These are phyloP conservation scores for Pichia manshurica DNA, from an alignment of 805 yeast species.

Conservation along the genomic window DNA sequence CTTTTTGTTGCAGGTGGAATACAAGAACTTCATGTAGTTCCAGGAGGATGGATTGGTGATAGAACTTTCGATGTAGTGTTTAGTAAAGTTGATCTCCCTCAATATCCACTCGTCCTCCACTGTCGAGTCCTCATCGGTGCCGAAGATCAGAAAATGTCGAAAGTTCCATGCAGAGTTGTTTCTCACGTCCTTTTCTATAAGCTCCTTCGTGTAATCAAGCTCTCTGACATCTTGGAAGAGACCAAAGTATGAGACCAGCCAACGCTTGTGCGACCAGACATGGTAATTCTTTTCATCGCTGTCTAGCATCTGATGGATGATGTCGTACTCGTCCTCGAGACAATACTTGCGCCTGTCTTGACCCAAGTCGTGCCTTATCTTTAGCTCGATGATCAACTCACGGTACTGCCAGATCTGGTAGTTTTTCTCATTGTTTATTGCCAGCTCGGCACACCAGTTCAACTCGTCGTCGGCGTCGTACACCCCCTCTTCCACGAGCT, in stretches of 20 bases:
- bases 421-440: slow-evolving; percentile 76
- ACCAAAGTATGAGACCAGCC: slow-evolving; percentile 61
- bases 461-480: slow-evolving; percentile 48
- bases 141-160: slow-evolving; percentile 54
- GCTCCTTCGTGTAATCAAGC: slow-evolving; percentile 40
- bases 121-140: slow-evolving; percentile 12
- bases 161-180: slow-evolving; percentile 95
- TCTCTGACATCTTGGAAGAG: slow-evolving; percentile 44
- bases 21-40: slow-evolving; percentile 54
- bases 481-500: slow-evolving; percentile 23
- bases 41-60: slow-evolving; percentile 84
- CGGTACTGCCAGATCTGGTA: slow-evolving; percentile 98
- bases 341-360: slow-evolving; percentile 27
- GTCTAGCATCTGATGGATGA: slow-evolving; percentile 60
- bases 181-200: slow-evolving; percentile 59
- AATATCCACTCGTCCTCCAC: slow-evolving; percentile 22
- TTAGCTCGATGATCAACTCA: slow-evolving; percentile 49
- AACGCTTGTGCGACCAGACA: slow-evolving; percentile 89
- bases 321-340: slow-evolving; percentile 51
- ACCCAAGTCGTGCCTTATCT: slow-evolving; percentile 5
- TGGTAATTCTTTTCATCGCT: slow-evolving; percentile 90
- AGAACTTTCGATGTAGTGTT: slow-evolving; percentile 44
- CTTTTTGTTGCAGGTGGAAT: slow-evolving; percentile 37
- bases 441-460: slow-evolving; percentile 73
- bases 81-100: slow-evolving; percentile 51